A percentile compares a stretch with the other conserved stretches of the same genome.
These are phyloP conservation scores for Adansonia digitata DNA, from an alignment of 345 rosid genomes.

Conservation along the genomic window DNA sequence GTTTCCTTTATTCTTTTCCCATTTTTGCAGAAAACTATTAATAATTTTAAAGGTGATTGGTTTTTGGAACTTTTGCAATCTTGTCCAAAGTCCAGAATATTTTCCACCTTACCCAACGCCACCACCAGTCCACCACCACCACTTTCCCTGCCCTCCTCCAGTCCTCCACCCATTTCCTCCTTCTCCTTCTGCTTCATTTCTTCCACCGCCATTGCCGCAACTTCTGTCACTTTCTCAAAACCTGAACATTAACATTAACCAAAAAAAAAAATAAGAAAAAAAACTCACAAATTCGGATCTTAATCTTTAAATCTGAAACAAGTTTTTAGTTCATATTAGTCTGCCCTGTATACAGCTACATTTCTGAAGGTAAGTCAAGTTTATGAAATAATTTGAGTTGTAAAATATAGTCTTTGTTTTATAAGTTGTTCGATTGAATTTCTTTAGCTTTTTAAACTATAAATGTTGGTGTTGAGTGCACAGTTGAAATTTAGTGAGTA, in stretches of 20 bases:
- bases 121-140: slow-evolving; percentile 19
- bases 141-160: neutral
- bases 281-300: slow-evolving; percentile 22
- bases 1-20: neutral
- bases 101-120: slow-evolving; percentile 25
- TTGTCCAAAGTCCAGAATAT: slow-evolving; percentile 16
- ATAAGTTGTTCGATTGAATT: neutral
- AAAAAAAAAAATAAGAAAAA: no score
- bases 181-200: no score
- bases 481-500: neutral
- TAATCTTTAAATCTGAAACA: slow-evolving; percentile 7
- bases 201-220: slow-evolving; percentile 17
- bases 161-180: slow-evolving; percentile 20
- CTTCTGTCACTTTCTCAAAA: slow-evolving; percentile 3
- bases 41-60: slow-evolving; percentile 23
- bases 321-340: neutral
- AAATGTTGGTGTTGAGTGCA: neutral
- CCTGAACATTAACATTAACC: neutral
- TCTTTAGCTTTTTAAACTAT: neutral
- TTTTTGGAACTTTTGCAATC: slow-evolving; percentile 23
- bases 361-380: slow-evolving; percentile 40
- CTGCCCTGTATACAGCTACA: slow-evolving; percentile 25
- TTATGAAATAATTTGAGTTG: neutral
- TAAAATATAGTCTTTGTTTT: neutral
- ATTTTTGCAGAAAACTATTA: neutral